Evolutionary conservation across 306 rosid genomes (phyloP), one percentile per base, ranked within the genome.

Genomic region (Vigna hirtella): DNA sequence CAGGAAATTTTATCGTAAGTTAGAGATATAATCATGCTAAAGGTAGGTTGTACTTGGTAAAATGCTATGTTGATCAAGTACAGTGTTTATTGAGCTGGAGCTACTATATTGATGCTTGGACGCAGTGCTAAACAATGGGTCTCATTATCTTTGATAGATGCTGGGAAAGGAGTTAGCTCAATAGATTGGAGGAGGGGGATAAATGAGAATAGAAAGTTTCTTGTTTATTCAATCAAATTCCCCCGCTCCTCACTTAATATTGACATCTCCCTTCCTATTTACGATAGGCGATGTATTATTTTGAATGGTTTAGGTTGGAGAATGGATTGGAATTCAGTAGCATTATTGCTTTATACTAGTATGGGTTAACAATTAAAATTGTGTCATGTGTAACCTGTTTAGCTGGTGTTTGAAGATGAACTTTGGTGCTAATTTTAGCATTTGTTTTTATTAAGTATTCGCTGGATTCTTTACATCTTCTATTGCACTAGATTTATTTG

Each of bases 221-320:
- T 45, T 61, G 42, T 59, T 58, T 70, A 36, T 49, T 70, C 55
- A 49, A 22, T 79, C 30, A 45, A 72, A 43, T 74, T 42, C 43
- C 32, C 57, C 47, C 70, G n/a, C 56, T 59, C 15, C 30, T 51
- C 6, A 26, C 16, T 50, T 49, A 58, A 61, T 62, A 38, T 24
- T 48, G 22, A 16, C 74, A 26, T 62, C 24, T 72, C 43, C 50
- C 73, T 36, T 13, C 70, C 48, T 14, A 28, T 20, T 30, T 22
- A 43, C 18, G 74, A 64, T 18, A 13, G 16, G 20, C 42, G 68
- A 26, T 72, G n/a, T 45, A 5, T 51, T 45, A 48, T 28, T 63
- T 49, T 17, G 11, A 40, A 9, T 40, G 45, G 2, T 40, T 40
- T 40, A 40, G 62, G 58, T 24, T 53, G 66, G 58, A 42, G 56